A percentile compares a stretch with the other conserved stretches of the same genome.
These are phyloP conservation scores for Calonectria hawksworthii DNA, from an alignment of 2,329 filamentous ascomycete genomes.

Conservation along the genomic window DNA sequence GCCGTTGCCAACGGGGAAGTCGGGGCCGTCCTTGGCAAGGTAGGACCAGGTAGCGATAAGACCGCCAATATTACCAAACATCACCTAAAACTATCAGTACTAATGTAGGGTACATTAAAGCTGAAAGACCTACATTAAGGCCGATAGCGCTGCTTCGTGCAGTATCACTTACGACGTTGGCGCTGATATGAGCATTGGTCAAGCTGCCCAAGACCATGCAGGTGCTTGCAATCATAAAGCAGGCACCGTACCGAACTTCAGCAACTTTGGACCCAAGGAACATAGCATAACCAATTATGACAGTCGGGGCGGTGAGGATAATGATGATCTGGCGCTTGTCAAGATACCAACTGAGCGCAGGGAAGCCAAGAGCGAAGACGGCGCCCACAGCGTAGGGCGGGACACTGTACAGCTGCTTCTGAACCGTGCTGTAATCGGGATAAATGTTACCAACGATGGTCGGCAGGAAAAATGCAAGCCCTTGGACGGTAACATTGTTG, in stretches of 20 bases:
- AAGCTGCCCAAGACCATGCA: constrained; percentile 75
- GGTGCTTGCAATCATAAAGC: constrained; percentile 75
- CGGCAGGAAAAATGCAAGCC: constrained; percentile 73
- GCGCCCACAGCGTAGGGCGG: constrained; percentile 78
- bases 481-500: constrained; percentile 75
- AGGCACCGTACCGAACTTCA: constrained; percentile 74
- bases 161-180: constrained; percentile 79
- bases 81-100: neutral
- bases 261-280: constrained; percentile 69
- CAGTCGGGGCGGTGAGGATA: constrained; percentile 68
- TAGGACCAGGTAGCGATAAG: constrained; percentile 23
- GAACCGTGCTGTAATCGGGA: constrained; percentile 18
- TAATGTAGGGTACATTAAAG: neutral
- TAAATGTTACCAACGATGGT: constrained; percentile 61
- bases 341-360: constrained; percentile 70
- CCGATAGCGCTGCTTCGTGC: constrained; percentile 51
- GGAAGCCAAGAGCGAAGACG: constrained; percentile 72
- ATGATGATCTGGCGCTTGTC: constrained; percentile 73
- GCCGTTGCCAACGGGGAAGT: constrained; percentile 25
- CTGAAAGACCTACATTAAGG: neutral
- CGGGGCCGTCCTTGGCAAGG: constrained; percentile 22
- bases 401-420: constrained; percentile 77
- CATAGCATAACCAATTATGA: constrained; percentile 78
- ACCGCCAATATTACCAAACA: constrained; percentile 22
- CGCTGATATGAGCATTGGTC: constrained; percentile 75